Conservation (phyloP, 441 rosid species). For the Omphalea diandra region DNA sequence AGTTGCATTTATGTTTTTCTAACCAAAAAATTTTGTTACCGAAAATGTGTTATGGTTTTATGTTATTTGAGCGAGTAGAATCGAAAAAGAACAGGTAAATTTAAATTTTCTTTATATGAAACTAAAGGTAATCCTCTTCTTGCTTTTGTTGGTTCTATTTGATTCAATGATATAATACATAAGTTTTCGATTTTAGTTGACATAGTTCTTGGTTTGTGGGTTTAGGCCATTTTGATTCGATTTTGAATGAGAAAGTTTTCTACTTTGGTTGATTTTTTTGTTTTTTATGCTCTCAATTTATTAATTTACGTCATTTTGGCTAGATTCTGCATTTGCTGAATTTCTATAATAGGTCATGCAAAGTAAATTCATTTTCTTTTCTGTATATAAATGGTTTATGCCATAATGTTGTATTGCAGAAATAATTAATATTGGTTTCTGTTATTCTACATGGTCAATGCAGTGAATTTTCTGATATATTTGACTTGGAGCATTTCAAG, state of each 20-base stretch:
- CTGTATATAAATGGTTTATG: not conserved
- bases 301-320: not conserved
- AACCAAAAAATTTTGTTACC: not conserved
- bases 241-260: not conserved
- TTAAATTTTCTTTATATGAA: not conserved
- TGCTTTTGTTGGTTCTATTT: not conserved
- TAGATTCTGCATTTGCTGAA: not conserved
- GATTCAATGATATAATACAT: not conserved
- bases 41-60: not conserved
- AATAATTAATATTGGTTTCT: slow-evolving; percentile 3
- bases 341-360: slow-evolving; percentile 7
- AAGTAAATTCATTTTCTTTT: not conserved
- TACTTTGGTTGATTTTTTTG: not conserved
- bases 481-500: slow-evolving; percentile 90
- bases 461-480: slow-evolving; percentile 95
- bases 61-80: not conserved
- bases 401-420: not conserved
- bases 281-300: not conserved
- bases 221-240: not conserved
- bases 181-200: not conserved
- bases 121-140: not conserved
- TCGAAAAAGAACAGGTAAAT: not conserved
- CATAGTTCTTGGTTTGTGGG: not conserved
- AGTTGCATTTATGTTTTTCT: slow-evolving; percentile 10
- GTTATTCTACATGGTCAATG: slow-evolving; percentile 24